Percentiles rank a stretch among this genome's conserved stretches.
phyloP scores from a whole-genome alignment of 176 grass and related monocot species.

The Juncus inflexus region DNA sequence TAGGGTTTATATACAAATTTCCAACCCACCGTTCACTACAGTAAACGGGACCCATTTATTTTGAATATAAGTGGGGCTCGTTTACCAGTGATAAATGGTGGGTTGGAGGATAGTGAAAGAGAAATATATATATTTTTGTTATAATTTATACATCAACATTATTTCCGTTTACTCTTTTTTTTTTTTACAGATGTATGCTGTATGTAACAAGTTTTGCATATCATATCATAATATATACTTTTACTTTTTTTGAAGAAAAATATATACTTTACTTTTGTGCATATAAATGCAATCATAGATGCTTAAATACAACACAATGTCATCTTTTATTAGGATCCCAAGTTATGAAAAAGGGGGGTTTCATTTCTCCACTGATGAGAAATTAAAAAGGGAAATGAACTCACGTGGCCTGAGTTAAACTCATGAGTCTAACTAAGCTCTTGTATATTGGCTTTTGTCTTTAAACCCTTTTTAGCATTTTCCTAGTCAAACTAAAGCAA shows the following conservation, averaged over 20 bases:
- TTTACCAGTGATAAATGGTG: too few relatives aligned
- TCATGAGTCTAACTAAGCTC: conserved; percentile 12
- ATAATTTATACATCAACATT: too few relatives aligned
- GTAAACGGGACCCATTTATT: too few relatives aligned
- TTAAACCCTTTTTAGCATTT: conserved; percentile 23
- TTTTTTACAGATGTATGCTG: neutral
- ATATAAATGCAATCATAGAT: neutral
- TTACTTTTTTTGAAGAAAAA: neutral
- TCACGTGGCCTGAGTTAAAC: conserved; percentile 22
- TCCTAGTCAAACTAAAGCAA: conserved; percentile 22
- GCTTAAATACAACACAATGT: neutral
- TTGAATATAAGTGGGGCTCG: too few relatives aligned
- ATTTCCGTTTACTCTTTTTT: too few relatives aligned
- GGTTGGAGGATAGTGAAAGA: too few relatives aligned
- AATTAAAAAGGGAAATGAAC: conserved; percentile 11
- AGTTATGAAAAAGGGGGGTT: conserved; percentile 9
- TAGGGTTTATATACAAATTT: too few relatives aligned
- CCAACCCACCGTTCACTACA: too few relatives aligned
- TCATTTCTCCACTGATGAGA: neutral
- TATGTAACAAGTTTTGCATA: neutral
- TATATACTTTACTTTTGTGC: neutral
- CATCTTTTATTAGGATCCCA: conserved; percentile 17
- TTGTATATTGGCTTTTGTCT: conserved; percentile 19
- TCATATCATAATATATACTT: neutral
- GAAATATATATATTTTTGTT: too few relatives aligned